phyloP scores from a whole-genome alignment of 2,329 filamentous ascomycete genomes.

The Zymoseptoria crescenta region DNA sequence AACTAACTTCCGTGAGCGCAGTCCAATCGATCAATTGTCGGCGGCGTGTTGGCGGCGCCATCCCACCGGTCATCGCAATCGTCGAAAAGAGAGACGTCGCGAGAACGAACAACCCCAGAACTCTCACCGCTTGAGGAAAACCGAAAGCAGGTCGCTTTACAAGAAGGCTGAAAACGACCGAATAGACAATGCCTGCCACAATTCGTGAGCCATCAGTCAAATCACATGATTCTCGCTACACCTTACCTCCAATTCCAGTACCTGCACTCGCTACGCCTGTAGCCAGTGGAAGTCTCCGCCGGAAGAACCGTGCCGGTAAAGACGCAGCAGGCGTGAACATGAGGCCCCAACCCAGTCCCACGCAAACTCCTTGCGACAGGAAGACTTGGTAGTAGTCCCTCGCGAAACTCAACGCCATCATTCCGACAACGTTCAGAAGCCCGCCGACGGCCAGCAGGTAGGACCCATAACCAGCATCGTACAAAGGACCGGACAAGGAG shows the following conservation, averaged over 20 bases:
- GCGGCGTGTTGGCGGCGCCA: slow-evolving; percentile 13
- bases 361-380: slow-evolving; percentile 35
- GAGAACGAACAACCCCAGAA: slow-evolving; percentile 40
- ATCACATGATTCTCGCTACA: background rate
- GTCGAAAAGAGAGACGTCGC: slow-evolving; percentile 10
- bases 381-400: slow-evolving; percentile 41
- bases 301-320: background rate
- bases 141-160: slow-evolving; percentile 32
- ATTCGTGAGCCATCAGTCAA: slow-evolving; percentile 13
- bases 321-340: background rate
- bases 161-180: slow-evolving; percentile 1
- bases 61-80: slow-evolving; percentile 7
- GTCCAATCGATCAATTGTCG: slow-evolving; percentile 31
- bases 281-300: background rate
- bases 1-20: slow-evolving; percentile 31
- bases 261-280: slow-evolving; percentile 2
- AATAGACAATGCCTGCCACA: background rate
- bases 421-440: slow-evolving; percentile 36
- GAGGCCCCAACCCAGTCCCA: background rate
- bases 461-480: background rate
- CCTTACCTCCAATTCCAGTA: slow-evolving; percentile 1
- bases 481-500: background rate
- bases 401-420: slow-evolving; percentile 33
- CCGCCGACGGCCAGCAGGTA: slow-evolving; percentile 24
- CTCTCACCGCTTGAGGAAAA: slow-evolving; percentile 46